Evolutionary conservation across 768 basidiomycete genomes (phyloP), one percentile per base, ranked within the genome.

Genomic region (Suillus decipiens): DNA sequence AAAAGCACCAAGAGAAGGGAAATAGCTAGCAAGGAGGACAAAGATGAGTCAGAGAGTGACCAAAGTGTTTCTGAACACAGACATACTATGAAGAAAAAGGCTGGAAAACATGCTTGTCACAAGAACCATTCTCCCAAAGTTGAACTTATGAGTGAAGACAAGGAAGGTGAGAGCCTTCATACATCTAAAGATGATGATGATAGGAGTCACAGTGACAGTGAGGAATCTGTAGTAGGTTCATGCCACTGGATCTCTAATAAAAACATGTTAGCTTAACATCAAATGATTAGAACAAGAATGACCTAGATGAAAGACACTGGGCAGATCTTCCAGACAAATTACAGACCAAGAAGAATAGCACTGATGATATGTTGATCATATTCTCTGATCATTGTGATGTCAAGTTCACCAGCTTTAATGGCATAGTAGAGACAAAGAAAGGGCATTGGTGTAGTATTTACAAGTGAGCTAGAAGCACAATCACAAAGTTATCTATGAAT

Each of bases 301-400:
- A 53, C 24, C 51, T 28, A 8, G 51, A 42, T 42, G 41, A 5
- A 17, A 42, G 41, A 42, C 41, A 42, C 41, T 17, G 17, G 41
- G 41, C 41, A 42, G 41, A 42, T 42, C 41, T 42, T 42, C 41
- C 41, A 42, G 41, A 42, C 41, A 4, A 42, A 42, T 4, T 53
- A 34, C 14, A 53, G 22, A 53, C 51, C 51, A 53, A 53, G 51
- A 53, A 53, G 51, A 53, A 53, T 53, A 53, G 28, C 9, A n/a
- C 51, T 7, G 17, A 53, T 19, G n/a, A 53, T 34, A 28, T 53
- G 51, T 34, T 53, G 28, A 53, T 34, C 22, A 34, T 53, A 34
- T 53, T 53, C 33, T 53, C 51, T 28, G 33, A 53, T 28, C n/a
- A 7, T 53, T 53, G 51, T 34, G 33, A 28, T 34, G 51, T 53